These are phyloP conservation scores for Coniochaeta sp. DNA, from an alignment of 2,329 filamentous ascomycete genomes.

Conservation along the genomic window DNA sequence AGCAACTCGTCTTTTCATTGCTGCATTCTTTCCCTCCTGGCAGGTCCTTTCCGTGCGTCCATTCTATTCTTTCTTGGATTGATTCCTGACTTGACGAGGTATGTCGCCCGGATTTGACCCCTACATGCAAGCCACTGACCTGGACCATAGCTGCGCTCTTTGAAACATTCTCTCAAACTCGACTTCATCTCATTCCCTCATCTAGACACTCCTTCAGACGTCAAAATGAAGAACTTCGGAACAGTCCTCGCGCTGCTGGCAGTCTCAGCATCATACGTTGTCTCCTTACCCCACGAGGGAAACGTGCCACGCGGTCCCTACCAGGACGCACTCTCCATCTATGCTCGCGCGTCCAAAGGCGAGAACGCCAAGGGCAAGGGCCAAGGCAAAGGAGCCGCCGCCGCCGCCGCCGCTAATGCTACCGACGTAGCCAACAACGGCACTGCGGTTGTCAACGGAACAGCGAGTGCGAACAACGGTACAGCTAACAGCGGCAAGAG, in stretches of 20 bases:
- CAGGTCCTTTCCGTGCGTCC: neutral
- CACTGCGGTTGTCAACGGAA: neutral
- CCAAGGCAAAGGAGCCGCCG: neutral
- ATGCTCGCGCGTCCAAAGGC: neutral
- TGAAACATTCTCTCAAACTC: neutral
- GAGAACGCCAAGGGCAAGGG: neutral
- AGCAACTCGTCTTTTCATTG: neutral
- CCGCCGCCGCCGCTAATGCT: neutral
- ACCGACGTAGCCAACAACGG: neutral
- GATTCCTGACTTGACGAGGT: neutral
- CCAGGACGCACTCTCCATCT: neutral
- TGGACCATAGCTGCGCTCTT: constrained; percentile 1
- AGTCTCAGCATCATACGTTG: constrained; percentile 6
- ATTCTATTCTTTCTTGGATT: neutral
- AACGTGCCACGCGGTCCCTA: neutral
- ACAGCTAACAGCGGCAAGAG: neutral
- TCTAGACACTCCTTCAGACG: neutral
- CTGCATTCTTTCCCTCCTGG: neutral
- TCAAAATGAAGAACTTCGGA: constrained; percentile 10
- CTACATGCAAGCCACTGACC: neutral
- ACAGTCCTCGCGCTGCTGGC: constrained; percentile 6
- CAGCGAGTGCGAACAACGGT: constrained; percentile 1
- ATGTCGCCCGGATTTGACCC: neutral
- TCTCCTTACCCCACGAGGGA: constrained; percentile 4
- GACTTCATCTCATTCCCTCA: neutral